Conservation (phyloP, 257 asterid genomes). For the Solanum dulcamara region DNA sequence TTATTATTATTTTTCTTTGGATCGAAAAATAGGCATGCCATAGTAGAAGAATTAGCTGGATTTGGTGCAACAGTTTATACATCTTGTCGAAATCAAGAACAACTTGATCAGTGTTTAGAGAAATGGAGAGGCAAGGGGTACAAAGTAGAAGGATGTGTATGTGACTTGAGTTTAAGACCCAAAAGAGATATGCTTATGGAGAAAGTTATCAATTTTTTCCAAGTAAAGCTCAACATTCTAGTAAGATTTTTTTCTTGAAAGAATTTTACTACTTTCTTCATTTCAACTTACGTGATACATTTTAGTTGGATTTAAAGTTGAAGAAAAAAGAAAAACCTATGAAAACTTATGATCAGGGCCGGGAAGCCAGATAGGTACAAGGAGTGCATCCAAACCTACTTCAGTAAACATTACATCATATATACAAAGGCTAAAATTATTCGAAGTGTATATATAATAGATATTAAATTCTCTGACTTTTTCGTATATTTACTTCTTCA, state of each 20-base stretch:
- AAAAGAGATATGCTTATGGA: conserved; percentile 16
- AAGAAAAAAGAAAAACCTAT: too few relatives aligned
- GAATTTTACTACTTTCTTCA: too few relatives aligned
- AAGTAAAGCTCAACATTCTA: conserved; percentile 22
- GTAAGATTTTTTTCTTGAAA: conserved; percentile 6
- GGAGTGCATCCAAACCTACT: neutral
- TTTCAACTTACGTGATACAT: too few relatives aligned
- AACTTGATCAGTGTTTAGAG: conserved; percentile 6
- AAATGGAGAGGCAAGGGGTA: conserved; percentile 20
- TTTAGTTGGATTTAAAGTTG: too few relatives aligned
- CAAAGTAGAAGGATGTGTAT: conserved; percentile 12
- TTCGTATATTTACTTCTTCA: neutral
- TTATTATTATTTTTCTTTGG: neutral
- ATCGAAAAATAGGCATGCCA: conserved; percentile 11
- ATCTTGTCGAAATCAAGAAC: conserved; percentile 15
- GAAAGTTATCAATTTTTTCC: conserved; percentile 7
- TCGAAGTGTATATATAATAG: neutral
- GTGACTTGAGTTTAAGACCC: conserved; percentile 13
- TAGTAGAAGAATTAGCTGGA: conserved; percentile 26
- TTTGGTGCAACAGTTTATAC: conserved; percentile 23
- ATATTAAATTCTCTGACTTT: neutral
- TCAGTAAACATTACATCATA: neutral
- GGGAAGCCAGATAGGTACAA: neutral
- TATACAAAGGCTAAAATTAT: neutral
- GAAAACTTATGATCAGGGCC: too few relatives aligned